phyloP scores from a whole-genome alignment of 1,284 basidiomycete genomes.

The Microbotryum lychnidis-dioicae region DNA sequence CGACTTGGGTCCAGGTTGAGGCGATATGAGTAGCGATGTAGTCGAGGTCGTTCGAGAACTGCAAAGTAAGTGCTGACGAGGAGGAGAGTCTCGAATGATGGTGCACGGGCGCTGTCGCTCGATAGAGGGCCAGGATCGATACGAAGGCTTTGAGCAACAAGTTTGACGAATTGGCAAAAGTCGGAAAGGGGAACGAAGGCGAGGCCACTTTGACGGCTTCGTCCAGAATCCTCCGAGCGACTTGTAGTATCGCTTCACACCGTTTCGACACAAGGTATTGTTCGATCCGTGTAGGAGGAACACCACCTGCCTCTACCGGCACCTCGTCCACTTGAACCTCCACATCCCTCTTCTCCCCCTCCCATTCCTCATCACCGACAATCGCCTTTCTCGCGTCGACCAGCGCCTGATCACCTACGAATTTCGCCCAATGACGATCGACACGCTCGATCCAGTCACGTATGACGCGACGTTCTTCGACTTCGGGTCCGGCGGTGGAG shows the following conservation, averaged over 20 bases:
- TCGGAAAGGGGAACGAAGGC: constrained; percentile 32
- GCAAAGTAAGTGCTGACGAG: constrained; percentile 58
- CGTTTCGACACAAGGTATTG: constrained; percentile 38
- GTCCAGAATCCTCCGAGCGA: constrained; percentile 47
- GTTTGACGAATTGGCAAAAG: constrained; percentile 22
- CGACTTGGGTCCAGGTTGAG: background rate
- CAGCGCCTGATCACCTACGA: constrained; percentile 19
- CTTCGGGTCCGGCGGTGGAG: background rate
- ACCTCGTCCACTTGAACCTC: constrained; percentile 20
- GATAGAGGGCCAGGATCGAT: constrained; percentile 68
- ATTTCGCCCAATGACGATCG: constrained; percentile 21
- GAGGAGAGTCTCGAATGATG: constrained; percentile 51
- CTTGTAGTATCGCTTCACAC: constrained; percentile 49
- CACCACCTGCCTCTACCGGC: background rate
- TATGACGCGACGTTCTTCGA: constrained; percentile 24
- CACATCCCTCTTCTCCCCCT: constrained; percentile 11
- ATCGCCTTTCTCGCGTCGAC: constrained; percentile 15
- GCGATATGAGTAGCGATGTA: constrained; percentile 50
- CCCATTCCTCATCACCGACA: constrained; percentile 17
- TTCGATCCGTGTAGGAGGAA: constrained; percentile 26
- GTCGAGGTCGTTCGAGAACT: constrained; percentile 76
- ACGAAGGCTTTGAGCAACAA: constrained; percentile 52
- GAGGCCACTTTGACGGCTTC: constrained; percentile 27
- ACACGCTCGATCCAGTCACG: constrained; percentile 15
- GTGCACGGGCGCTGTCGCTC: constrained; percentile 68